Conservation (phyloP, 306 rosid species). For the Vigna nakashimae region DNA sequence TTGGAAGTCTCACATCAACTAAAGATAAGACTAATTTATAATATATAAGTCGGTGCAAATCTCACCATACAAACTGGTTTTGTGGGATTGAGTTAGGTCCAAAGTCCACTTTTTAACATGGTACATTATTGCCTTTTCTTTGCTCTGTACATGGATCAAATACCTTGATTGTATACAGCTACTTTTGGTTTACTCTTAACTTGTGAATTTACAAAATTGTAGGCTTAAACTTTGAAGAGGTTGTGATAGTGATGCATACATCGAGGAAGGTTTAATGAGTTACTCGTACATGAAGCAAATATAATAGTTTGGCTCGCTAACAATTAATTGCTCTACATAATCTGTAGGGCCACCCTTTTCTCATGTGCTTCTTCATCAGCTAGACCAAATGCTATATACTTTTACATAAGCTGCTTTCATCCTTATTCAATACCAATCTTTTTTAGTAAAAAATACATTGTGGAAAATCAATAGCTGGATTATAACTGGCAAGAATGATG, state of each 20-base stretch:
- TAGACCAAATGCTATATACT: conserved; percentile 4
- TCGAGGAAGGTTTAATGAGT: conserved; percentile 24
- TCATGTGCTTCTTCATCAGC: not conserved
- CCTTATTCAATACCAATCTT: not conserved
- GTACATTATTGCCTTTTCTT: conserved; percentile 6
- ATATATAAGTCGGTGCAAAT: no score
- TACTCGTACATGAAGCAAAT: conserved; percentile 14
- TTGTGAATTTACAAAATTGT: not conserved
- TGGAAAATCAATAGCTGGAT: not conserved
- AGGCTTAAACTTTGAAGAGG: conserved; percentile 15
- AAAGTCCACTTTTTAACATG: no score
- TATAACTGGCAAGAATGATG: conserved; percentile 6
- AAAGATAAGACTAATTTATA: no score
- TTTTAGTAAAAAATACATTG: not conserved
- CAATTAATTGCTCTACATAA: not conserved
- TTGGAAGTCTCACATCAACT: no score
- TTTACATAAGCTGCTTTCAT: conserved; percentile 4
- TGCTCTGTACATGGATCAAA: not conserved
- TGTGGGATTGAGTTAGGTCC: no score
- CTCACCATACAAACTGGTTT: no score
- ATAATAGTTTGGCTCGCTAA: not conserved
- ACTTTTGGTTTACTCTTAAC: conserved; percentile 14
- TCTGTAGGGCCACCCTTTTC: not conserved
- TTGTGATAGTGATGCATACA: conserved; percentile 29
- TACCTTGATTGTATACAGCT: not conserved